phyloP scores from a whole-genome alignment of 495 filamentous ascomycete genomes.

The Podospora bellae-mahoneyi region DNA sequence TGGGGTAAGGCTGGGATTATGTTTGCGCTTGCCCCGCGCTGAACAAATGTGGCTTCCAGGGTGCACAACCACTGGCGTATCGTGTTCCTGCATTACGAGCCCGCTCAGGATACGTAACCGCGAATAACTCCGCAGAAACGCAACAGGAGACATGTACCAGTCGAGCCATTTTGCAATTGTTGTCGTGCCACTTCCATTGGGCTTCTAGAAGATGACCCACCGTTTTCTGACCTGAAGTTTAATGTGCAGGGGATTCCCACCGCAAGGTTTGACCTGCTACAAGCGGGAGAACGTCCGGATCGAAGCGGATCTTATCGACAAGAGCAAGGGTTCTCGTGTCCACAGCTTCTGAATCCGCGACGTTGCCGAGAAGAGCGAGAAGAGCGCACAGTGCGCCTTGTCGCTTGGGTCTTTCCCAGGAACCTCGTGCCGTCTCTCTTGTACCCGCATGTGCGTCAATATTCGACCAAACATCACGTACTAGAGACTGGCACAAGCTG shows the following conservation, averaged over 20 bases:
- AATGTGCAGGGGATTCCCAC: neutral
- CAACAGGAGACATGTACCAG: neutral
- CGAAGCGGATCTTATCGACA: conserved; percentile 3
- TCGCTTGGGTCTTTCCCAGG: neutral
- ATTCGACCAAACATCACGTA: conserved; percentile 5
- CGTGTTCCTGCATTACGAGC: conserved; percentile 11
- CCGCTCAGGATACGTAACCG: neutral
- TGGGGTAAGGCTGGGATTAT: neutral
- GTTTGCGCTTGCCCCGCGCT: neutral
- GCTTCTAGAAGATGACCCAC: neutral
- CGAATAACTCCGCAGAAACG: neutral
- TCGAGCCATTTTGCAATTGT: neutral
- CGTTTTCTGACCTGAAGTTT: neutral
- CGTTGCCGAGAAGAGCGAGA: neutral
- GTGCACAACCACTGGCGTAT: neutral
- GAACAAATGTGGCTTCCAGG: neutral
- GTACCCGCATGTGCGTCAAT: conserved; percentile 16
- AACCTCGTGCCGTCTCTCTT: conserved; percentile 2
- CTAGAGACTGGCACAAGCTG: conserved; percentile 8
- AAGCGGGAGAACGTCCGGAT: conserved; percentile 2
- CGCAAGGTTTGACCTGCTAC: neutral
- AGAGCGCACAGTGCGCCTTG: neutral
- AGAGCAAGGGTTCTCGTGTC: neutral
- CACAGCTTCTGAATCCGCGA: neutral
- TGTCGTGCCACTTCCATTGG: neutral